These are phyloP conservation scores for Trichoderma simmonsii DNA, from an alignment of 2,329 filamentous ascomycete species.

Conservation along the genomic window DNA sequence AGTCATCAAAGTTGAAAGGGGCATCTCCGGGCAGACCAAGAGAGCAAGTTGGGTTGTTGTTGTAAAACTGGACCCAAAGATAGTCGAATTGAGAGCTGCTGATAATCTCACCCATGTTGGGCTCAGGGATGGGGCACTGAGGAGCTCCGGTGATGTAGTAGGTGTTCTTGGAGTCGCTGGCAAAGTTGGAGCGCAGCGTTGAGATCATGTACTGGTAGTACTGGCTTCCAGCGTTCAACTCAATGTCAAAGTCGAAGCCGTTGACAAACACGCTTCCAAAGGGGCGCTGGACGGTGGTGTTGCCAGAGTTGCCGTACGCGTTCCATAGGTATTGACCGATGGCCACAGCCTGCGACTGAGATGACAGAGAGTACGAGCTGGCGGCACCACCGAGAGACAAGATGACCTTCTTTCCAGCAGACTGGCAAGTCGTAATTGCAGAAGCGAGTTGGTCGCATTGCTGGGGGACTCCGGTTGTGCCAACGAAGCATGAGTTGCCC, in stretches of 20 bases:
- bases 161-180: conserved; percentile 18
- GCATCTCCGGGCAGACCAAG: conserved; percentile 21
- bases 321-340: conserved; percentile 35
- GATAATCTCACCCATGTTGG: neutral
- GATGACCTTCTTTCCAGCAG: conserved; percentile 42
- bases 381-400: conserved; percentile 43
- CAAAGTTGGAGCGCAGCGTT: conserved; percentile 33
- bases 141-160: conserved; percentile 46
- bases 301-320: conserved; percentile 40
- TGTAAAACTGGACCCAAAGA: conserved; percentile 48
- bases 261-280: conserved; percentile 49
- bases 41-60: conserved; percentile 33
- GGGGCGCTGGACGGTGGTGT: conserved; percentile 37
- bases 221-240: conserved; percentile 34
- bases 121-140: conserved; percentile 35
- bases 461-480: conserved; percentile 17
- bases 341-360: conserved; percentile 19
- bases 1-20: conserved; percentile 35
- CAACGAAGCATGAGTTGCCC: conserved; percentile 37
- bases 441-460: conserved; percentile 37
- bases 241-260: conserved; percentile 52
- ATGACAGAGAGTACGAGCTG: conserved; percentile 33
- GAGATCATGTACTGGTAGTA: conserved; percentile 34
- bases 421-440: conserved; percentile 44
- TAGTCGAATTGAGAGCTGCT: conserved; percentile 12